Conservation (phyloP, 306 rosid genomes). For the Comarum palustre region DNA sequence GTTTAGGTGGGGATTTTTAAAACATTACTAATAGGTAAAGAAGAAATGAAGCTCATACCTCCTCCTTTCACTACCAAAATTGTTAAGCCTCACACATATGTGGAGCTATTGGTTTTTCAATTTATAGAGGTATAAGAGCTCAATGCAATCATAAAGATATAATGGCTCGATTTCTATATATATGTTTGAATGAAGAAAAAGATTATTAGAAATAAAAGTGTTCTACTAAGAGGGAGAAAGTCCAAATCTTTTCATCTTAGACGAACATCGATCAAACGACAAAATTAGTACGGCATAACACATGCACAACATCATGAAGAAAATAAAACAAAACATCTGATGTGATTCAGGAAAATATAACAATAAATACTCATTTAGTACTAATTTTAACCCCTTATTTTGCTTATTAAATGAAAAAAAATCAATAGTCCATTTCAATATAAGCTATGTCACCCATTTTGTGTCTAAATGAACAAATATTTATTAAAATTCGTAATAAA, state of each 20-base stretch:
- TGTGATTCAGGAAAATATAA: no score
- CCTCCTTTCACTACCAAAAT: conserved; percentile 7
- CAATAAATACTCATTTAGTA: no score
- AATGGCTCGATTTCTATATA: neutral
- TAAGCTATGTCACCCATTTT: no score
- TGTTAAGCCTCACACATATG: neutral
- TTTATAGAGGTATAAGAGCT: neutral
- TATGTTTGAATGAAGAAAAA: neutral
- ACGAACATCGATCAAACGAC: neutral
- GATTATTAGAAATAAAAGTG: neutral
- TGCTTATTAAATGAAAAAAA: no score
- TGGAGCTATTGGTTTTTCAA: neutral
- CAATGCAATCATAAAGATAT: neutral
- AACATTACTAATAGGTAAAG: no score
- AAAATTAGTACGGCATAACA: neutral
- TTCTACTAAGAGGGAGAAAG: neutral
- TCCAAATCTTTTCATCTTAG: neutral
- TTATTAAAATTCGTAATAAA: no score
- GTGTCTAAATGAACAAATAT: no score
- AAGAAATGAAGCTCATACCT: neutral
- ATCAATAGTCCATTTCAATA: no score
- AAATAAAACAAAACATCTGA: neutral
- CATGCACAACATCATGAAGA: neutral
- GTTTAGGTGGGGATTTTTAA: no score
- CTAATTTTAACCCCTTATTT: no score